Base-by-base conservation (phyloP, 257 asterid genomes). In the Nicotiana attenuata region DNA sequence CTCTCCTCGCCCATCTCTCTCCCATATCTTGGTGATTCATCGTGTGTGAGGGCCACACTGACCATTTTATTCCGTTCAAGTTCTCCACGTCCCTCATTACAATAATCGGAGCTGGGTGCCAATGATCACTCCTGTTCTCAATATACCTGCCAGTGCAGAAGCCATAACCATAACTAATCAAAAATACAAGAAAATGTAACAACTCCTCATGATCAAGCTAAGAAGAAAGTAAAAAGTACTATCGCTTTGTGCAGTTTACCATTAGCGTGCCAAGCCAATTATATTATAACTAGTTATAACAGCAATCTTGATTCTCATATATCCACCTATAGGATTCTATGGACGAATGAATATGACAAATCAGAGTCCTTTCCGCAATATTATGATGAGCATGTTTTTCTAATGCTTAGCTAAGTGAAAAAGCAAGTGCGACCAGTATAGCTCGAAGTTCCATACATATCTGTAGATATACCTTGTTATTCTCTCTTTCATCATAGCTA, bases 1-100 rank as follows among this genome's bases (percentile, higher is more conserved):
- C 87, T 84, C 99, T 89, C 65, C 99, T 87, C 3, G 65, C 57
- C 91, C 92, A 96, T 82, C 98, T 93, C 89, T 96, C 97, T 7
- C 97, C 92, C 98, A 96, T 96, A 81, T 96, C 93, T 80, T 96
- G 97, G 81, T 84, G 87, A 83, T 96, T 96, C 92, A 94, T 94
- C 16, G 73, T 91, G 89, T 96, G 98, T 0, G 91, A 84, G 20
- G 84, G 93, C 97, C 99, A 94, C 8, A 91, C 56, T 0, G 99
- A 93, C 88, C 92, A 93, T 82, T 89, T 93, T 88, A 96, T 64
- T 85, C 89, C 66, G 91, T 94, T 96, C 99, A 94, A 75, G 87
- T 96, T 92, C 85, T 90, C 98, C 41, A 96, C 87, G 47, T 96
- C 97, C 71, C 97, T 89, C 93, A 92, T 85, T 17, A 96, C 97